Evolutionary conservation across 1,139 yeast genomes (phyloP).

Genomic region (Arxiozyma telluris): DNA sequence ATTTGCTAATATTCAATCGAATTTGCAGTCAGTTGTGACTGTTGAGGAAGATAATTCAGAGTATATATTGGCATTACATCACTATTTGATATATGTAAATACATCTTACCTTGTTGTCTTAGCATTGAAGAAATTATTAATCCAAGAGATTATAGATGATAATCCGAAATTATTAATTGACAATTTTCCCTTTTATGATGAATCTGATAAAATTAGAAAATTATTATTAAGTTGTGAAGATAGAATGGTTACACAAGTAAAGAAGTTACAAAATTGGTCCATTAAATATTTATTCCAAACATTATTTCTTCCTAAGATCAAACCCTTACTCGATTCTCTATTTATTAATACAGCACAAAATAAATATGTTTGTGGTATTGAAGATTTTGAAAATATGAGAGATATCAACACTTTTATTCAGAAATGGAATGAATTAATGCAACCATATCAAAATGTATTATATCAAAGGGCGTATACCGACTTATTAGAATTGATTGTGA

Average conservation of each 20-base stretch:
- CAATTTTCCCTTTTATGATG: conserved; percentile 50
- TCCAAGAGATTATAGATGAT: conserved; percentile 25
- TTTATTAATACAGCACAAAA: conserved; percentile 19
- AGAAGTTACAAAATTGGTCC: conserved; percentile 25
- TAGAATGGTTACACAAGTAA: conserved; percentile 17
- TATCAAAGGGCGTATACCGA: conserved; percentile 43
- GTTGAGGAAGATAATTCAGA: conserved; percentile 24
- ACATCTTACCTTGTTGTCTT: conserved; percentile 20
- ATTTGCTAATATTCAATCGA: conserved; percentile 28
- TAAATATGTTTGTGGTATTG: conserved; percentile 23
- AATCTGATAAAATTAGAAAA: conserved; percentile 36
- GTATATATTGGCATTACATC: conserved; percentile 24
- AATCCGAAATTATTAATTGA: conserved; percentile 33
- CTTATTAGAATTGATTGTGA: conserved; percentile 45
- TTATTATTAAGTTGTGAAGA: conserved; percentile 31
- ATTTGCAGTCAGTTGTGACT: conserved; percentile 27
- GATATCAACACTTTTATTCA: conserved; percentile 41
- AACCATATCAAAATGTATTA: conserved; percentile 56
- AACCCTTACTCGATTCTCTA: conserved; percentile 14
- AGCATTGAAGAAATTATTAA: conserved; percentile 19
- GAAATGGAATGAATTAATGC: conserved; percentile 56
- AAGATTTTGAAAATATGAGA: conserved; percentile 33
- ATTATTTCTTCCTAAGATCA: conserved; percentile 18
- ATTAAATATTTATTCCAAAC: conserved; percentile 25
- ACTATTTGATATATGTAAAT: conserved; percentile 27